Base-by-base conservation (phyloP, 2,329 filamentous ascomycete genomes). In the Hysterium pulicare region DNA sequence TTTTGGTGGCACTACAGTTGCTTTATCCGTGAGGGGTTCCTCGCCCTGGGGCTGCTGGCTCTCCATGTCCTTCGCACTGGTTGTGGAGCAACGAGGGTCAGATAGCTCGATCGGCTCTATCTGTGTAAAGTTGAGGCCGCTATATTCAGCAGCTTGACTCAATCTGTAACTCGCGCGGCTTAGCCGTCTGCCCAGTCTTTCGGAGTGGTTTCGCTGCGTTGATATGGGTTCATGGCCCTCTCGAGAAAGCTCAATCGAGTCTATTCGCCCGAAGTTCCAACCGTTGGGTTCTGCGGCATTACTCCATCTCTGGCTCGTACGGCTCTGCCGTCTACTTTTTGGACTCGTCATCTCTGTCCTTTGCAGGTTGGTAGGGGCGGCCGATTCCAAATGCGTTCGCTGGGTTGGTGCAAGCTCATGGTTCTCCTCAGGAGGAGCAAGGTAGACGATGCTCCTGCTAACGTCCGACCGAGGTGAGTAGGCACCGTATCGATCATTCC, bases 141-240 rank as follows among this genome's bases (percentile, higher is more conserved):
- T 38, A 21, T 24, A 38, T 38, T 38, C 35, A 4, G 17, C 35
- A n/a, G 35, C 35, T 3, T 10, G 10, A n/a, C 17, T 13, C 4
- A 38, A 26, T 13, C 10, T 22, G 35, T 38, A 10, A 21, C 35
- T 38, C 22, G 35, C 35, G 17, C 35, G 35, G 35, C 35, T 38
- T 17, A 38, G 11, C 9, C 35, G 35, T 13, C 17, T 22, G 35
- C 35, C 24, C 19, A 38, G n/a, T 23, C 22, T 10, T 6, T 13
- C 24, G 35, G 35, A n/a, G 22, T n/a, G n/a, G n/a, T n/a, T n/a
- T n/a, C n/a, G n/a, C n/a, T 16, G 13, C 20, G 13, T 35, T 16
- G 33, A 35, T 16, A 17, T 4, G 33, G 3, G 4, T 4, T 35
- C 15, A 11, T 35, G 17, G 33, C 15, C 20, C 11, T 13, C 13